These are phyloP conservation scores for Solanum gracilifrons DNA, from an alignment of 257 asterid genomes.

Conservation along the genomic window DNA sequence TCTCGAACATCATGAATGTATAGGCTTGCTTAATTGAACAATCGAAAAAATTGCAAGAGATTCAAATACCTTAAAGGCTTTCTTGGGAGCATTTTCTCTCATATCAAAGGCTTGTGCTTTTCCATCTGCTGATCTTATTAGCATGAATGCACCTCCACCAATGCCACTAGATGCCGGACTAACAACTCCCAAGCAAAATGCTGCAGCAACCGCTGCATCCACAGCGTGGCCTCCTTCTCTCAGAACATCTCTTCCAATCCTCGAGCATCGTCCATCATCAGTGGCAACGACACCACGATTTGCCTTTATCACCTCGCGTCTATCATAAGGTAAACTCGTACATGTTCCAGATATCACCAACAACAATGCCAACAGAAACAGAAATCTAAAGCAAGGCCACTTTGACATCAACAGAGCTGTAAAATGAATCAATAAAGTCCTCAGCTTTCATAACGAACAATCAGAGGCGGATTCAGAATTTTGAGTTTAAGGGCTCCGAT, in stretches of 20 bases:
- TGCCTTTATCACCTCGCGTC: slow-evolving; percentile 20
- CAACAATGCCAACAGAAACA: not conserved
- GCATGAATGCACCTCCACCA: slow-evolving; percentile 78
- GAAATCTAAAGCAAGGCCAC: not conserved
- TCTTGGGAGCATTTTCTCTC: slow-evolving; percentile 61
- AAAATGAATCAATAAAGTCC: not conserved
- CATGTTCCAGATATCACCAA: not conserved
- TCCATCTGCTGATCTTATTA: slow-evolving; percentile 30
- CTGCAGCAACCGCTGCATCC: slow-evolving; percentile 72
- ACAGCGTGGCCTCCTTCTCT: slow-evolving; percentile 60
- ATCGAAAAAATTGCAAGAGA: not conserved
- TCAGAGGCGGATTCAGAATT: not conserved
- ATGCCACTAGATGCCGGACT: slow-evolving; percentile 72
- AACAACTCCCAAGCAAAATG: slow-evolving; percentile 60
- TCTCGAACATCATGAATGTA: not conserved
- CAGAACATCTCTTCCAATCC: slow-evolving; percentile 41
- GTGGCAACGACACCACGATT: slow-evolving; percentile 44
- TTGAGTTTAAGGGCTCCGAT: not conserved
- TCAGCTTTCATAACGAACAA: not conserved
- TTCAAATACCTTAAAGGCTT: slow-evolving; percentile 33
- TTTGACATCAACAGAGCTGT: not conserved
- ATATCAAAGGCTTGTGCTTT: slow-evolving; percentile 39
- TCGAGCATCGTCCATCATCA: slow-evolving; percentile 53
- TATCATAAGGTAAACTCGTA: not conserved
- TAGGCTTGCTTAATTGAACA: not conserved